These are phyloP conservation scores for Oxytropis ochrocephala DNA, from an alignment of 306 rosid genomes.

Conservation along the genomic window DNA sequence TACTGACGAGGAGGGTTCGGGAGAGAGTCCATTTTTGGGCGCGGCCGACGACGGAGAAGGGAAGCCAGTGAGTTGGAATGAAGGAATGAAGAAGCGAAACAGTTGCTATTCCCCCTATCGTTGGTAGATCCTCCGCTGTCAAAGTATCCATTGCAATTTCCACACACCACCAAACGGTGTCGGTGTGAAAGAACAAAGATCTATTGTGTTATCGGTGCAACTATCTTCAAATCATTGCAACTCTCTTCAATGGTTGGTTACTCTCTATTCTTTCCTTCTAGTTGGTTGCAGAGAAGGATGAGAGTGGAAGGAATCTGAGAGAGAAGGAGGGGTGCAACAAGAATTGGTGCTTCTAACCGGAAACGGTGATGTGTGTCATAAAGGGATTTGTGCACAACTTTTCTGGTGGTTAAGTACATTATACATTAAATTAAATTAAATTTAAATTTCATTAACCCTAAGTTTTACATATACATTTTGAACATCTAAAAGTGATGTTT, in stretches of 20 bases:
- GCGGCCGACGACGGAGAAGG: slow-evolving; percentile 93
- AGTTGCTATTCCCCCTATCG: slow-evolving; percentile 92
- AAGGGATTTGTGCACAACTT: too few species aligned
- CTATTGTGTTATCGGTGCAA: neutral
- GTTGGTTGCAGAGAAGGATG: neutral
- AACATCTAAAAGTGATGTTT: too few species aligned
- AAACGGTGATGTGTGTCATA: too few species aligned
- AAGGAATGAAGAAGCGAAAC: slow-evolving; percentile 88
- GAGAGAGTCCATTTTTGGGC: slow-evolving; percentile 97
- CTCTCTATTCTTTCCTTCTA: too few species aligned
- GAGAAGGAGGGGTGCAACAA: too few species aligned
- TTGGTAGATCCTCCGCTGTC: slow-evolving; percentile 80
- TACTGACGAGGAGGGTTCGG: slow-evolving; percentile 79
- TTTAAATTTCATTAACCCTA: too few species aligned
- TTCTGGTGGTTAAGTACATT: too few species aligned
- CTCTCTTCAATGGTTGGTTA: too few species aligned
- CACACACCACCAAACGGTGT: neutral
- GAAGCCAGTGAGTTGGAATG: slow-evolving; percentile 97
- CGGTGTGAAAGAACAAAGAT: neutral
- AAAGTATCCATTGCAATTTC: neutral
- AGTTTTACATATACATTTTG: too few species aligned
- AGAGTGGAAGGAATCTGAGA: neutral
- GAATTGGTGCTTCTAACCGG: neutral
- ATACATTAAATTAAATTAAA: too few species aligned
- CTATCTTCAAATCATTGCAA: neutral